Conservation (phyloP, 2,329 filamentous ascomycete species). For the Ceratocystiopsis brevicomis region DNA sequence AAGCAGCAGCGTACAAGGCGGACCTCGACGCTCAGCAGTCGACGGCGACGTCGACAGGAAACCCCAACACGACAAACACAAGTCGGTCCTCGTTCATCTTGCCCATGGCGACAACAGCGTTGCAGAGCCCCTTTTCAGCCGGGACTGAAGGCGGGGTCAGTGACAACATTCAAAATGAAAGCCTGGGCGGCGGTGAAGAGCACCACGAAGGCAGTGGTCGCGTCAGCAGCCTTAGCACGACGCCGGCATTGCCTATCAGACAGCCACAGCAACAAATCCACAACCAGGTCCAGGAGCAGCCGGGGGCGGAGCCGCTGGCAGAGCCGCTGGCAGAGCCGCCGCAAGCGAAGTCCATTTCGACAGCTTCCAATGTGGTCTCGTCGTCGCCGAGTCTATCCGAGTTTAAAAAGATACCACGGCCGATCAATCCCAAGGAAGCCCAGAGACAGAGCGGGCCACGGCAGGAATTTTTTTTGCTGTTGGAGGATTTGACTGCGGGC, state of each 20-base stretch:
- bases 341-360: neutral
- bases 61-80: constrained; percentile 5
- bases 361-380: neutral
- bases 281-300: neutral
- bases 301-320: neutral
- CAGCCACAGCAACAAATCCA: neutral
- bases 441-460: constrained; percentile 44
- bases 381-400: constrained; percentile 19
- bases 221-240: constrained; percentile 6
- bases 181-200: no score
- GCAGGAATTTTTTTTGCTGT: constrained; percentile 77
- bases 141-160: neutral
- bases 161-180: neutral
- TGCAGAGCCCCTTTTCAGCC: neutral
- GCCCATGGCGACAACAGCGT: neutral
- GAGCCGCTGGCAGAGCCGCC: neutral
- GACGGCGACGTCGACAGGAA: constrained; percentile 31
- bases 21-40: neutral
- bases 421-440: constrained; percentile 60
- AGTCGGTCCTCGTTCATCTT: constrained; percentile 7
- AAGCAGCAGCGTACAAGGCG: constrained; percentile 58
- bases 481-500: constrained; percentile 88
- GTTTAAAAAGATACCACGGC: constrained; percentile 31
- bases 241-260: constrained; percentile 6
- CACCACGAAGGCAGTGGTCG: neutral